These are phyloP conservation scores for Kodamaea fukazawae DNA, from an alignment of 805 yeast species.

Conservation along the genomic window DNA sequence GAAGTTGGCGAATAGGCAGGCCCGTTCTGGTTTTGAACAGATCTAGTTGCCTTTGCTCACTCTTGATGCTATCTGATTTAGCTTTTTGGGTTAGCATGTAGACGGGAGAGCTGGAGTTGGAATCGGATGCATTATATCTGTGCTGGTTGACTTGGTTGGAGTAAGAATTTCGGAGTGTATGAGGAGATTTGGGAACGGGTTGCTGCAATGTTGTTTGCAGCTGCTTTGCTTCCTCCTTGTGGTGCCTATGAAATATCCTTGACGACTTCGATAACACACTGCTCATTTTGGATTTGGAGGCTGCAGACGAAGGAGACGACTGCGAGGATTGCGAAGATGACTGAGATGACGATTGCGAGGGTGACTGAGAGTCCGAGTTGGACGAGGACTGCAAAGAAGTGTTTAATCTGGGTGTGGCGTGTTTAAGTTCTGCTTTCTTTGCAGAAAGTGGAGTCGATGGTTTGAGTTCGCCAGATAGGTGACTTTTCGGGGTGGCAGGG, in stretches of 20 bases:
- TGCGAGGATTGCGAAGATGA: not conserved
- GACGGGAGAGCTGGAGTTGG: conserved; percentile 4
- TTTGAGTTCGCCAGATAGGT: no score
- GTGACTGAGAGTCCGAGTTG: not conserved
- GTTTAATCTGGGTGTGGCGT: no score
- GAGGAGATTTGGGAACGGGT: conserved; percentile 10
- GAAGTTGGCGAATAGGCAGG: conserved; percentile 2
- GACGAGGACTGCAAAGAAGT: not conserved
- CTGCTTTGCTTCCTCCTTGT: conserved; percentile 11
- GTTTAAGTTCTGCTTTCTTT: no score
- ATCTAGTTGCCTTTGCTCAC: not conserved
- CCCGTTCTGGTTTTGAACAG: not conserved
- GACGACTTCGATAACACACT: conserved; percentile 27
- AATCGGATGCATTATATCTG: conserved; percentile 24
- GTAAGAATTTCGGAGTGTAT: conserved; percentile 27
- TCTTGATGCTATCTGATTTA: not conserved
- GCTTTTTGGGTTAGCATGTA: conserved; percentile 2
- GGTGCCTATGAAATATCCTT: conserved; percentile 24
- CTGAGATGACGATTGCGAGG: not conserved
- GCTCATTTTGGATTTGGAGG: conserved; percentile 15
- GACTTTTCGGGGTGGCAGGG: no score
- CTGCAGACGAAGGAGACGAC: not conserved
- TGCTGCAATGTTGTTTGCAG: conserved; percentile 1
- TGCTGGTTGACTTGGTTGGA: conserved; percentile 32
- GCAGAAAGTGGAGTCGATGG: no score